Conservation (phyloP, 768 basidiomycete species). For the Termitomyces bulborhizus region DNA sequence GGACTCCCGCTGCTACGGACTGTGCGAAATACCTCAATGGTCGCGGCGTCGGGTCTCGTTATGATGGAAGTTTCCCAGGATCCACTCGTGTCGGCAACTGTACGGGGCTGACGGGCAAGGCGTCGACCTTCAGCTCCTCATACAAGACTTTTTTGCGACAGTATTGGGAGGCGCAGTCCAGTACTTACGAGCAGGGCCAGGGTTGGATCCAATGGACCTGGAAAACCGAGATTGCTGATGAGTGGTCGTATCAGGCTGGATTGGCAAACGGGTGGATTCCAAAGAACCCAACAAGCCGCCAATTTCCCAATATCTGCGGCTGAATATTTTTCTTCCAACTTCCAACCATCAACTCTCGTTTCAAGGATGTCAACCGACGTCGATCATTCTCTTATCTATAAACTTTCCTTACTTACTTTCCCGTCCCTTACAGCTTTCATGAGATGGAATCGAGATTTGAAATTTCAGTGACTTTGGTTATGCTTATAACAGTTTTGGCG, state of each 20-base stretch:
- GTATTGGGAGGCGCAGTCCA: conserved; percentile 82
- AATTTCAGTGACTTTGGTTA: no score
- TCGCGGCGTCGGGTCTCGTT: conserved; percentile 62
- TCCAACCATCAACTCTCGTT: not conserved
- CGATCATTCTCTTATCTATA: not conserved
- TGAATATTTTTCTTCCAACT: conserved; percentile 13
- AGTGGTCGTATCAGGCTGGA: conserved; percentile 88
- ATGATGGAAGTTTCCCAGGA: conserved; percentile 58
- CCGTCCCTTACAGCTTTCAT: not conserved
- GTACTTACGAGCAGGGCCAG: conserved; percentile 59
- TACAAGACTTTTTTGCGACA: conserved; percentile 82
- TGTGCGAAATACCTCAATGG: conserved; percentile 84
- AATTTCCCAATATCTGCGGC: conserved; percentile 62
- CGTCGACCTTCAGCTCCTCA: conserved; percentile 60
- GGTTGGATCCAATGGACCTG: conserved; percentile 85
- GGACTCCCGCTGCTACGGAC: conserved; percentile 73
- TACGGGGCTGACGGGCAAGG: conserved; percentile 64
- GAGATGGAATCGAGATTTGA: no score
- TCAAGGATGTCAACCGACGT: not conserved
- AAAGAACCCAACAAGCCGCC: conserved; percentile 34
- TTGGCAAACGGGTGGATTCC: conserved; percentile 84
- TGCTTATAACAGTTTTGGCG: no score
- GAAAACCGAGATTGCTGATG: conserved; percentile 79
- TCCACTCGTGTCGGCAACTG: conserved; percentile 72
- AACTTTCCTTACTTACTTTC: conserved; percentile 1